Evolutionary conservation across 129 eudicot genomes (phyloP).

Genomic region (Tagetes patula): DNA sequence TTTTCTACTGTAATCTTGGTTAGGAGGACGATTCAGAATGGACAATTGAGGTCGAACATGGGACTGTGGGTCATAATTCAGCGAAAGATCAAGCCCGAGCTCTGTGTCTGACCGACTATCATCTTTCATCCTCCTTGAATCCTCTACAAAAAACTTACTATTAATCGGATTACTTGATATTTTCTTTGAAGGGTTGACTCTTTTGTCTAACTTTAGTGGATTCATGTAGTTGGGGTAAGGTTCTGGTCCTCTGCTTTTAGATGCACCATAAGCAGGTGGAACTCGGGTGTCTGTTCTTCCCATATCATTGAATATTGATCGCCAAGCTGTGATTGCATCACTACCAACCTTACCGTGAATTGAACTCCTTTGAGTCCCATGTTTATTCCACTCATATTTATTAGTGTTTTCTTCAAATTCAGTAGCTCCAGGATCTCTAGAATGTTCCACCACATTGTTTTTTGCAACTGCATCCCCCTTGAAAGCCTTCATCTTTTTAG

Average conservation of each 20-base stretch:
- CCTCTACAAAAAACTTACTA: conserved; percentile 33
- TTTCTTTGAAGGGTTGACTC: conserved; percentile 31
- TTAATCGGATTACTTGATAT: conserved; percentile 17
- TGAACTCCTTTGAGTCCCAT: conserved; percentile 38
- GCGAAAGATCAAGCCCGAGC: conserved; percentile 52
- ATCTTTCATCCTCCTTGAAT: conserved; percentile 17
- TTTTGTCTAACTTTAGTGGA: conserved; percentile 39
- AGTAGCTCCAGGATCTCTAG: conserved; percentile 22
- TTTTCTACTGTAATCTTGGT: conserved; percentile 30
- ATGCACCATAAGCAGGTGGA: conserved; percentile 10
- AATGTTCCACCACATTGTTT: conserved; percentile 26
- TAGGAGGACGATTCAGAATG: conserved; percentile 19
- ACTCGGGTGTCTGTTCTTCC: conserved; percentile 29
- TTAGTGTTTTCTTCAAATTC: conserved; percentile 16
- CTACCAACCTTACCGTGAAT: conserved; percentile 22
- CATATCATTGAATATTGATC: conserved; percentile 30
- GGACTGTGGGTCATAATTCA: conserved; percentile 36
- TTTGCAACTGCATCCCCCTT: conserved; percentile 26
- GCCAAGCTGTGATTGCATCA: conserved; percentile 30
- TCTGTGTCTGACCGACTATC: conserved; percentile 28
- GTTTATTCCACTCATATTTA: conserved; percentile 36
- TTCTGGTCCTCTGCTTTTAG: conserved; percentile 31
- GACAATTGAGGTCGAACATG: conserved; percentile 10
- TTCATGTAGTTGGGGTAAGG: conserved; percentile 33
- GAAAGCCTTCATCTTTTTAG: conserved; percentile 33